These are phyloP conservation scores for Aquanectria penicillioides DNA, from an alignment of 2,329 filamentous ascomycete genomes.

Conservation along the genomic window DNA sequence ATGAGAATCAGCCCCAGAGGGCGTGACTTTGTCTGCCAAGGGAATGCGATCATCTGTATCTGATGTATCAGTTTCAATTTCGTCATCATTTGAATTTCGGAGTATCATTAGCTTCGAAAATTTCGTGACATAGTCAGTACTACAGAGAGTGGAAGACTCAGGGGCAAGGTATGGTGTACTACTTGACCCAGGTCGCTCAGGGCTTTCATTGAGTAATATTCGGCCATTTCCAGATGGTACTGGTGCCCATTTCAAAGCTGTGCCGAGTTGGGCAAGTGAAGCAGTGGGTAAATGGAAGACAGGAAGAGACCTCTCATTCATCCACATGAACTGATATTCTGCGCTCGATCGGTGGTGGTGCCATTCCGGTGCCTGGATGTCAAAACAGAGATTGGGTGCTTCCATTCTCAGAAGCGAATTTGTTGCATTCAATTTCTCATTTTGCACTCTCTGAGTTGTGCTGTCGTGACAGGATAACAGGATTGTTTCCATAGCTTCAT, in stretches of 20 bases:
- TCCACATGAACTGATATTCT: constrained; percentile 39
- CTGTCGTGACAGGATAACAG: constrained; percentile 27
- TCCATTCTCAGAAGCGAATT: constrained; percentile 41
- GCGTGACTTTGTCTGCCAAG: not conserved
- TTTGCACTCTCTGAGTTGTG: constrained; percentile 29
- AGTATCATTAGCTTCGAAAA: constrained; percentile 21
- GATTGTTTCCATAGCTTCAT: constrained; percentile 37
- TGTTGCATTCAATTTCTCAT: constrained; percentile 42
- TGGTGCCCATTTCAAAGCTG: constrained; percentile 40
- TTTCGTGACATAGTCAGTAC: constrained; percentile 26
- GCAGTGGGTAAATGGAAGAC: constrained; percentile 12
- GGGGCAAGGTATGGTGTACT: constrained; percentile 27
- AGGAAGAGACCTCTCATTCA: constrained; percentile 22
- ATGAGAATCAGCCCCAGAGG: not conserved
- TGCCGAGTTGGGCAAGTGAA: constrained; percentile 18
- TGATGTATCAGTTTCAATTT: constrained; percentile 31
- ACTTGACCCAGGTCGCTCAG: constrained; percentile 8
- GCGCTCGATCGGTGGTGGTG: constrained; percentile 19
- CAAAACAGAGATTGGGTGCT: constrained; percentile 43
- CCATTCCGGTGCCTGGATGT: constrained; percentile 39
- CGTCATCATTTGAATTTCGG: constrained; percentile 29
- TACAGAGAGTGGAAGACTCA: constrained; percentile 21
- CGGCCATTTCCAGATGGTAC: constrained; percentile 18
- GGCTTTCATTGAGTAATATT: constrained; percentile 25
- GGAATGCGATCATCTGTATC: no score